These are phyloP conservation scores for Mycena haematopus DNA, from an alignment of 768 basidiomycete genomes.

Conservation along the genomic window DNA sequence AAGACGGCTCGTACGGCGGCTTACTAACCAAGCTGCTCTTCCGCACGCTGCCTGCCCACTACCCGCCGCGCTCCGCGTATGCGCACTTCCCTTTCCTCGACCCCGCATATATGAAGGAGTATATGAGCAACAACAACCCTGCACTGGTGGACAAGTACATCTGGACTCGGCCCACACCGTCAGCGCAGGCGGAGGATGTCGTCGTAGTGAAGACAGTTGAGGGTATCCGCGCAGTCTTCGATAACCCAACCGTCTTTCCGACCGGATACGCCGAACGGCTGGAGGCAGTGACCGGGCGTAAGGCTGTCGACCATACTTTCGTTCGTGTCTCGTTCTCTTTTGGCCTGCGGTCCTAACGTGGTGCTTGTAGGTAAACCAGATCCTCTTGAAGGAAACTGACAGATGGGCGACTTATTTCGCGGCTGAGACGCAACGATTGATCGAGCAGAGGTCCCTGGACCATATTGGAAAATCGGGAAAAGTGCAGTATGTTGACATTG, in stretches of 20 bases:
- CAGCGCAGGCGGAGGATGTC: slow-evolving; percentile 28
- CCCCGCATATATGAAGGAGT: slow-evolving; percentile 54
- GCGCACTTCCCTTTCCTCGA: slow-evolving; percentile 85
- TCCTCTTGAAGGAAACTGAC: slow-evolving; percentile 1
- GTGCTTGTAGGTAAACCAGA: slow-evolving; percentile 3
- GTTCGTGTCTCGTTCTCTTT: slow-evolving; percentile 21
- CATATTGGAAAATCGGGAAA: slow-evolving; percentile 18
- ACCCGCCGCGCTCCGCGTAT: slow-evolving; percentile 67
- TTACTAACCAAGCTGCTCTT: slow-evolving; percentile 77
- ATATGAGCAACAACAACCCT: slow-evolving; percentile 42
- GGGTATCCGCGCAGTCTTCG: slow-evolving; percentile 44
- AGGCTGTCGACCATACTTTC: slow-evolving; percentile 33
- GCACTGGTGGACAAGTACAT: slow-evolving; percentile 53
- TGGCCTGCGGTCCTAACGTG: neutral
- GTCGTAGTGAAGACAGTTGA: slow-evolving; percentile 39
- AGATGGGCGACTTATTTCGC: slow-evolving; percentile 22
- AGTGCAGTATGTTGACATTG: slow-evolving; percentile 57
- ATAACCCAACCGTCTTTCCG: slow-evolving; percentile 36
- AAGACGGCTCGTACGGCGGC: slow-evolving; percentile 79
- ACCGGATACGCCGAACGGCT: slow-evolving; percentile 43
- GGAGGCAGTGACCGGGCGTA: slow-evolving; percentile 35
- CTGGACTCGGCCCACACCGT: slow-evolving; percentile 58
- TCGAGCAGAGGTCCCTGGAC: slow-evolving; percentile 16
- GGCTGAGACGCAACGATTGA: slow-evolving; percentile 15
- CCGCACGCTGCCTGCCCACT: slow-evolving; percentile 72